Percentiles rank a stretch among this genome's conserved stretches.
Conservation (phyloP, 2,329 filamentous ascomycete species). For the Hypoxylon sp. region DNA sequence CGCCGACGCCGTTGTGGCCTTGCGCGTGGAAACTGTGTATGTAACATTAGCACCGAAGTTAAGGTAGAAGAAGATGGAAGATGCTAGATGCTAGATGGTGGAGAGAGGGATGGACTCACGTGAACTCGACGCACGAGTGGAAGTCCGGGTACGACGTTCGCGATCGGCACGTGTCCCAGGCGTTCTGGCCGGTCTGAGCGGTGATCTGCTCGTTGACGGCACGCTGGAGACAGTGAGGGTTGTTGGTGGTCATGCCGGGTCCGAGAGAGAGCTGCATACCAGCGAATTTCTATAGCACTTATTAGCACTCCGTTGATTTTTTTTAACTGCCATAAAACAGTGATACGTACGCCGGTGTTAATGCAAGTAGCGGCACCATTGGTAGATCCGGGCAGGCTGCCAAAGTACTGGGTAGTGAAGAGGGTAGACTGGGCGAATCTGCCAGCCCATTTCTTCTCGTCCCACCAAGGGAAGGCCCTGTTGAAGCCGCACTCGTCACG, state of each 20-base stretch:
- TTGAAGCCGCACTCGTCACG: conserved; percentile 55
- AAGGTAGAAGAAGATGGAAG: no score
- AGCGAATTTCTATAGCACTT: conserved; percentile 44
- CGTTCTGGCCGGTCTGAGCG: conserved; percentile 48
- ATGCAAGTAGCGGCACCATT: conserved; percentile 52
- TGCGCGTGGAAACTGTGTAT: conserved; percentile 53
- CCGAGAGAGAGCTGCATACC: conserved; percentile 48
- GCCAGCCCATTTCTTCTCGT: conserved; percentile 56
- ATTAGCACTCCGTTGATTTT: conserved; percentile 12
- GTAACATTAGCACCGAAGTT: conserved; percentile 2
- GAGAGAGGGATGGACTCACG: conserved; percentile 44
- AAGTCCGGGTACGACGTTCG: conserved; percentile 52
- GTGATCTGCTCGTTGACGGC: conserved; percentile 52
- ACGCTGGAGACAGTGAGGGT: conserved; percentile 54
- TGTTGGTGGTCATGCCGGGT: conserved; percentile 49
- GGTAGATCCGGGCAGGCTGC: conserved; percentile 47
- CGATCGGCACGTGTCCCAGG: conserved; percentile 48
- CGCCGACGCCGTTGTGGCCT: conserved; percentile 55
- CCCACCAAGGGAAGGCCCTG: conserved; percentile 55
- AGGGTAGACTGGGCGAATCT: conserved; percentile 51
- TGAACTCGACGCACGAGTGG: conserved; percentile 53
- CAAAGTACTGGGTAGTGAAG: conserved; percentile 53
- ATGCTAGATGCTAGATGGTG: not conserved
- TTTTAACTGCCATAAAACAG: not conserved
- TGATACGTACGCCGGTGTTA: conserved; percentile 47